Evolutionary conservation across 148 eudicot species (phyloP).

Genomic region (Chenopodium quinoa): DNA sequence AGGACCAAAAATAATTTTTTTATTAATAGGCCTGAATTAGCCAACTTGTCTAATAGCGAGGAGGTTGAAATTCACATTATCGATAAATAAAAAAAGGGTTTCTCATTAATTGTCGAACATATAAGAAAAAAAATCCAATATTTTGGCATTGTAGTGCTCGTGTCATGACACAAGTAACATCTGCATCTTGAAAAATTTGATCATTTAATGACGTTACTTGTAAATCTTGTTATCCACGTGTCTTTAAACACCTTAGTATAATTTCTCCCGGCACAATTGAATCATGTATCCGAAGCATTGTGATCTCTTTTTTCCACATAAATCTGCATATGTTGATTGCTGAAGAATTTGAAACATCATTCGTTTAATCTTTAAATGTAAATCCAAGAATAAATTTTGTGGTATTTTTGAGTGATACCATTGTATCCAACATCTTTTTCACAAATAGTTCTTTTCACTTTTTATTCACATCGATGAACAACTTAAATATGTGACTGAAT

Average conservation of each 20-base stretch:
- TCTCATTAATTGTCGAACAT: too few species aligned
- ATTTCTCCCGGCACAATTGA: neutral
- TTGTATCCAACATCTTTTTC: too few species aligned
- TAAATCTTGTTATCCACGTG: neutral
- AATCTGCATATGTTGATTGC: neutral
- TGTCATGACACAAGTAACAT: neutral
- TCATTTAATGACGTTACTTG: neutral
- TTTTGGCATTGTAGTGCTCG: too few species aligned
- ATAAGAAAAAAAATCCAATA: too few species aligned
- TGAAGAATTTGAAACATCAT: neutral
- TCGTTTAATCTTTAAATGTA: neutral
- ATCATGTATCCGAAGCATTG: neutral
- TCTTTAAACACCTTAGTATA: neutral
- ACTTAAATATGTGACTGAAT: neutral
- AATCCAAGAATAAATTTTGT: neutral
- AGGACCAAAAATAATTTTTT: too few species aligned
- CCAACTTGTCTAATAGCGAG: too few species aligned
- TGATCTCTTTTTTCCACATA: neutral
- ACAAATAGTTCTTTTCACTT: neutral
- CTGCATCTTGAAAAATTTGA: neutral
- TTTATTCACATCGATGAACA: neutral
- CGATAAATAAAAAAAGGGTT: too few species aligned
- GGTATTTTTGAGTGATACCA: neutral
- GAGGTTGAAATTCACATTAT: too few species aligned
- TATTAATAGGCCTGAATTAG: too few species aligned